Percentiles rank a stretch among this genome's conserved stretches.
Conservation (phyloP, 2,329 filamentous ascomycete species). For the Aureobasidium melanogenum region DNA sequence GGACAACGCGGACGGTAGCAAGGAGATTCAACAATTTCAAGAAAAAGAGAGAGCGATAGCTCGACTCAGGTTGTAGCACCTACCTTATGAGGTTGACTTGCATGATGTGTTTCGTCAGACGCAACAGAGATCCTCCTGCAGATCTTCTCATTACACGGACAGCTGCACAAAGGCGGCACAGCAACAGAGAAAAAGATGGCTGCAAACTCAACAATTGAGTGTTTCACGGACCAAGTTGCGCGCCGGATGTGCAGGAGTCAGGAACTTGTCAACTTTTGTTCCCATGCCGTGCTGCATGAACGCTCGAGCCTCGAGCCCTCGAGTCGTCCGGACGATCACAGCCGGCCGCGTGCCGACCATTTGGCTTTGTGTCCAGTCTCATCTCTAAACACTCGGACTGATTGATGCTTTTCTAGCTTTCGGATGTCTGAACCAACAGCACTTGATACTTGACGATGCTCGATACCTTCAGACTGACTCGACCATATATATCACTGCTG, state of each 20-base stretch:
- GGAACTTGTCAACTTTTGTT: slow-evolving; percentile 3
- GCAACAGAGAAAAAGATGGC: neutral
- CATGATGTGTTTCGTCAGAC: neutral
- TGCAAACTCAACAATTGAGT: neutral
- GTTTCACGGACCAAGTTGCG: slow-evolving; percentile 2
- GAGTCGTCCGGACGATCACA: neutral
- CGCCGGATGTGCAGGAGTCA: neutral
- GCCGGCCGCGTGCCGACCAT: neutral
- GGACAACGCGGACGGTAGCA: neutral
- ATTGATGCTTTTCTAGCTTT: neutral
- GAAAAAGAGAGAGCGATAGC: neutral
- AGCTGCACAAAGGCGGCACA: neutral
- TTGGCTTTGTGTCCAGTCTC: neutral
- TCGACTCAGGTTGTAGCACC: neutral
- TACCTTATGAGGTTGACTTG: neutral
- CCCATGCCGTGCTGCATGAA: slow-evolving; percentile 1
- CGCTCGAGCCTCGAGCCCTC: neutral
- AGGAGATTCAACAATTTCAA: neutral
- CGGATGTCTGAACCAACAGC: neutral
- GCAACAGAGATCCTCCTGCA: neutral
- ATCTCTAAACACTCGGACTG: neutral
- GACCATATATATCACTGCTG: neutral
- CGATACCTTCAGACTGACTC: neutral
- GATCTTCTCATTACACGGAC: slow-evolving; percentile 1
- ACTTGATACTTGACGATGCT: neutral